phyloP scores from a whole-genome alignment of 75 land plant species.

The Sequoia sempervirens region DNA sequence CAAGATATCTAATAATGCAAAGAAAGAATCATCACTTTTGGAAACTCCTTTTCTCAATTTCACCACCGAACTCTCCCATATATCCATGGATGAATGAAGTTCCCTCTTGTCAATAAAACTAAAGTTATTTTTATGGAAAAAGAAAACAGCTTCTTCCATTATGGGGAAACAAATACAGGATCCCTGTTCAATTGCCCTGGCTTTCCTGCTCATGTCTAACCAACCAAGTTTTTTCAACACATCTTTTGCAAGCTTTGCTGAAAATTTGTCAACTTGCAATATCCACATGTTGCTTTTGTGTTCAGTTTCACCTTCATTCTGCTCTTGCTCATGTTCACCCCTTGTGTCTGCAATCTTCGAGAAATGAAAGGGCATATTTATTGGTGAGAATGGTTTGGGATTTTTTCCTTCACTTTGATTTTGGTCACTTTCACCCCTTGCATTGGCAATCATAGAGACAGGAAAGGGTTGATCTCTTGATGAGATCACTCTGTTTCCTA shows the following conservation, averaged over 20 bases:
- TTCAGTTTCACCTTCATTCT: conserved; percentile 5
- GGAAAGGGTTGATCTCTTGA: neutral
- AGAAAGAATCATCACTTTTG: conserved; percentile 16
- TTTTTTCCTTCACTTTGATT: neutral
- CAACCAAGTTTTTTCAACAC: conserved; percentile 71
- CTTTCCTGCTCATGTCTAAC: conserved; percentile 69
- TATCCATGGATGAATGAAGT: conserved; percentile 9
- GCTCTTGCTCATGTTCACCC: neutral
- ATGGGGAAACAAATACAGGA: conserved; percentile 64
- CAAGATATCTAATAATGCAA: conserved; percentile 20
- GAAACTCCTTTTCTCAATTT: conserved; percentile 3
- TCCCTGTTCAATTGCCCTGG: conserved; percentile 29
- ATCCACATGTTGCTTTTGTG: conserved; percentile 27
- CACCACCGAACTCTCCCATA: conserved; percentile 7
- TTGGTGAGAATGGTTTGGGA: neutral
- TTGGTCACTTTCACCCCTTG: neutral
- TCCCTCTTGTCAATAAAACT: neutral
- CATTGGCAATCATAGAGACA: neutral
- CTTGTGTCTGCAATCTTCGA: conserved; percentile 1
- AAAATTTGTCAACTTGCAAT: conserved; percentile 44
- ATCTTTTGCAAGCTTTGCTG: conserved; percentile 81
- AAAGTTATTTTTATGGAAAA: conserved; percentile 10
- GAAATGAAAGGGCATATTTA: neutral
- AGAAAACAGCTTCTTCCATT: conserved; percentile 28
- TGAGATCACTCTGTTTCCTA: neutral